Conservation (phyloP, 2,329 filamentous ascomycete species). For the Cladosporium phlei region DNA sequence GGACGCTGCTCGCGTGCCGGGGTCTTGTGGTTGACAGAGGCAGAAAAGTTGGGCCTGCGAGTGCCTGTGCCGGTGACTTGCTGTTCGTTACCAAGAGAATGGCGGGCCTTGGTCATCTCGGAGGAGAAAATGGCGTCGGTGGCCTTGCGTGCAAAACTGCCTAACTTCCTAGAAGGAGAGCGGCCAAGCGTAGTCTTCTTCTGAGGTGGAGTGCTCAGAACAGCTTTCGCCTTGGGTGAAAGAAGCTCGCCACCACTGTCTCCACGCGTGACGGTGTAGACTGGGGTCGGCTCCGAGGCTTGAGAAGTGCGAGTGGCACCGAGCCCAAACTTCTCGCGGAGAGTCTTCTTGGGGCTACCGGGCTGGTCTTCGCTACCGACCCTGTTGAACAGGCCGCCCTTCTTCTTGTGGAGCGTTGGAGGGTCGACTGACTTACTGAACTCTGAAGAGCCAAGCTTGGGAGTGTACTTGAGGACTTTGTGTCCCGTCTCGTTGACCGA, state of each 20-base stretch:
- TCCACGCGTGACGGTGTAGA: neutral
- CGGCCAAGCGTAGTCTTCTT: conserved; percentile 17
- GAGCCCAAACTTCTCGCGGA: conserved; percentile 31
- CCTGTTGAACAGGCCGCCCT: conserved; percentile 2
- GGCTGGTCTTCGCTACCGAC: conserved; percentile 17
- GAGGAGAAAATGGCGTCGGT: no score
- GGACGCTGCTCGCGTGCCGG: no score
- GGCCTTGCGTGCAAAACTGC: conserved; percentile 17
- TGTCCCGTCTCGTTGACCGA: conserved; percentile 31
- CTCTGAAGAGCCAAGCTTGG: conserved; percentile 20
- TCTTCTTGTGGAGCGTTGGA: conserved; percentile 14
- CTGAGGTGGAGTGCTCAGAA: conserved; percentile 32
- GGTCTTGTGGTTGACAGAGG: no score
- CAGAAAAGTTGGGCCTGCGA: neutral
- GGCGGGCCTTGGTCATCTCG: no score
- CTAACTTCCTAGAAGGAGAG: conserved; percentile 28
- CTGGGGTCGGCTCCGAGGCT: neutral
- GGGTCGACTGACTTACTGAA: conserved; percentile 15
- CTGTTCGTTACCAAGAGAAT: no score
- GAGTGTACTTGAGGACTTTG: conserved; percentile 25
- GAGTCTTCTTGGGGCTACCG: conserved; percentile 39
- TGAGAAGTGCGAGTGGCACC: conserved; percentile 5
- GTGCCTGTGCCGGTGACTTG: conserved; percentile 2
- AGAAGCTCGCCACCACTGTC: neutral
- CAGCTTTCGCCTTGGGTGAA: conserved; percentile 33